Evolutionary conservation across 2,329 filamentous ascomycete genomes (phyloP).

Genomic region (Ambrosiella cleistominuta): DNA sequence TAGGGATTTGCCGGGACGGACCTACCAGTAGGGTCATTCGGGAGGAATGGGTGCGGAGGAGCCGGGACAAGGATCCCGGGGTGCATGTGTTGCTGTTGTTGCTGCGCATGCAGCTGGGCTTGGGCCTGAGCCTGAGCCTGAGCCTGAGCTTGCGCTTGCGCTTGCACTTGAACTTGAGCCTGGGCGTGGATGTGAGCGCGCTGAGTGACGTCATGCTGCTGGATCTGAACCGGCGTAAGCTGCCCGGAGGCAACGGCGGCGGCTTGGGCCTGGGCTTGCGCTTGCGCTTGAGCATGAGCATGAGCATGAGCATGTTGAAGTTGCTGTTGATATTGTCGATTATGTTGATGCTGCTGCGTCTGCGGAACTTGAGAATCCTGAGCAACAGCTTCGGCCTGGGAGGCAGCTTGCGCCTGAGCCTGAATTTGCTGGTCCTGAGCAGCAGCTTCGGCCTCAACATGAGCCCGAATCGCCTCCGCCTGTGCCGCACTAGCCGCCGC

Average conservation of each 20-base stretch:
- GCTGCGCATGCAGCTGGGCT: not conserved
- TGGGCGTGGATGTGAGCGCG: not conserved
- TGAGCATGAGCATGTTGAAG: slow-evolving; percentile 2
- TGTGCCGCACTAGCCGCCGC: not conserved
- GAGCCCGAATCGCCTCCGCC: slow-evolving; percentile 2
- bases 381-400: slow-evolving; percentile 1
- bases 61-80: slow-evolving; percentile 5
- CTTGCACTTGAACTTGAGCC: not conserved
- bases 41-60: slow-evolving; percentile 10
- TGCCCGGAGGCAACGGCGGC: not conserved
- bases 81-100: not conserved
- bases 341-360: not conserved
- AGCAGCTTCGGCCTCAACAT: slow-evolving; percentile 1
- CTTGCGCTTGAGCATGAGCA: slow-evolving; percentile 1
- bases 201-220: not conserved
- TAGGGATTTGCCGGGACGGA: slow-evolving; percentile 12
- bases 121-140: not conserved
- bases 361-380: not conserved
- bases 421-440: not conserved
- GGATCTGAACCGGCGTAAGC: not conserved
- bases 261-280: not conserved
- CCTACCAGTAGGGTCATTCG: slow-evolving; percentile 12
- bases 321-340: not conserved
- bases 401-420: slow-evolving; percentile 6
- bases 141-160: slow-evolving; percentile 1